These are phyloP conservation scores for Cardamine occulta DNA, from an alignment of 345 rosid genomes.

Conservation along the genomic window DNA sequence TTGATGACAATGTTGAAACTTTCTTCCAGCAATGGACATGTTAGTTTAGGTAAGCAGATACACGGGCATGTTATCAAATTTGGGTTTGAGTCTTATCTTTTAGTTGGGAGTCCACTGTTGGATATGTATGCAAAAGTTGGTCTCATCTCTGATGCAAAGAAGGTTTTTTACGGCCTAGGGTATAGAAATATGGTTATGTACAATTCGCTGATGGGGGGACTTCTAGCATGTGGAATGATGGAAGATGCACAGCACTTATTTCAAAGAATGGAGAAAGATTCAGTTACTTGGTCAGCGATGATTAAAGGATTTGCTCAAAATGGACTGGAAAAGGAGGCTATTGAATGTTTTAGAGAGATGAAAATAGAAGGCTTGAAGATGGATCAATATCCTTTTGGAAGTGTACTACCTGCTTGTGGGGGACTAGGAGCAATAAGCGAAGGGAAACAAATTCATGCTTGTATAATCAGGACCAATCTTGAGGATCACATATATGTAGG, in stretches of 20 bases:
- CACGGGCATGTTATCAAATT: slow-evolving; percentile 75
- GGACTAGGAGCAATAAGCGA: slow-evolving; percentile 56
- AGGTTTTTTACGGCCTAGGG: slow-evolving; percentile 54
- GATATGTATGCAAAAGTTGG: slow-evolving; percentile 86
- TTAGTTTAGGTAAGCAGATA: slow-evolving; percentile 68
- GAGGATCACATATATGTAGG: slow-evolving; percentile 71
- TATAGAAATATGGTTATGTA: slow-evolving; percentile 68
- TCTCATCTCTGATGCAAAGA: slow-evolving; percentile 60
- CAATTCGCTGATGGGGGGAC: slow-evolving; percentile 75
- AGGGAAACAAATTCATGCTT: slow-evolving; percentile 80
- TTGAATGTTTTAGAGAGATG: slow-evolving; percentile 69
- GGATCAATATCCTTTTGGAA: slow-evolving; percentile 90
- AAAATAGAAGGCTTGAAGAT: slow-evolving; percentile 59
- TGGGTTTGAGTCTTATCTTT: slow-evolving; percentile 64
- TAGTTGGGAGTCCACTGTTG: slow-evolving; percentile 73
- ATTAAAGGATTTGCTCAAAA: slow-evolving; percentile 77
- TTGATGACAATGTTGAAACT: slow-evolving; percentile 72
- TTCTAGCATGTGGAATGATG: slow-evolving; percentile 68
- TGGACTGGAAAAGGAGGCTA: slow-evolving; percentile 65
- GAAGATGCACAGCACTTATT: slow-evolving; percentile 63
- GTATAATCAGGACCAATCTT: slow-evolving; percentile 58
- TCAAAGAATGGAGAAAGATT: slow-evolving; percentile 72
- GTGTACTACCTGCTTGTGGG: slow-evolving; percentile 84
- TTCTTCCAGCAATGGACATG: slow-evolving; percentile 51
- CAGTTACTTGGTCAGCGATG: slow-evolving; percentile 87